A percentile compares a stretch with the other conserved stretches of the same genome.
Conservation (phyloP, 116 monocot genomes). For the Zostera marina region DNA sequence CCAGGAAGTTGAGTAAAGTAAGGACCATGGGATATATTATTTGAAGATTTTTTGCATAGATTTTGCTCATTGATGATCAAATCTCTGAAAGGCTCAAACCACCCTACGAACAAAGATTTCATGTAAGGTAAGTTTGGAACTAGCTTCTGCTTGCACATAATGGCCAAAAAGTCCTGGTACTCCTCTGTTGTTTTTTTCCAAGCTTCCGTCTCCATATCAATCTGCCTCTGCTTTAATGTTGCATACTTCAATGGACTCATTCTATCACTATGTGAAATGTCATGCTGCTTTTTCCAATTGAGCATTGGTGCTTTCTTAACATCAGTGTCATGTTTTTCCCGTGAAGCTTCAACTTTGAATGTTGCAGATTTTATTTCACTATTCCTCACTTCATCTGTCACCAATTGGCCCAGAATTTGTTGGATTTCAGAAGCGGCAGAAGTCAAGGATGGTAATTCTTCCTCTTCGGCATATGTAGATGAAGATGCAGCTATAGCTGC, state of each 20-base stretch:
- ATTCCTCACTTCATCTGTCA: slow-evolving; percentile 3
- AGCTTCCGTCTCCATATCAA: slow-evolving; percentile 83
- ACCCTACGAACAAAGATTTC: slow-evolving; percentile 82
- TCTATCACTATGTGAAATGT: not conserved
- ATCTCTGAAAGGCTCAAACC: slow-evolving; percentile 86
- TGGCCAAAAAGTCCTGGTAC: slow-evolving; percentile 61
- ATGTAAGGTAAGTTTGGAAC: slow-evolving; percentile 87
- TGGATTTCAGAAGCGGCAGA: slow-evolving; percentile 22
- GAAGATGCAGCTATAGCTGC: slow-evolving; percentile 30
- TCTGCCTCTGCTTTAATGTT: slow-evolving; percentile 44
- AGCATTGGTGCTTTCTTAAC: not conserved
- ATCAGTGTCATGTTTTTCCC: not conserved
- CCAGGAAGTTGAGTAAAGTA: slow-evolving; percentile 57
- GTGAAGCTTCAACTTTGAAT: not conserved
- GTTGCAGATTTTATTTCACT: not conserved
- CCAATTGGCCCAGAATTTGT: slow-evolving; percentile 13
- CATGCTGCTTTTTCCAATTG: not conserved
- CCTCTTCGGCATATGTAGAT: slow-evolving; percentile 46
- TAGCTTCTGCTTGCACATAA: slow-evolving; percentile 86
- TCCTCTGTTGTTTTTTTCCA: slow-evolving; percentile 93
- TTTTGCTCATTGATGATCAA: slow-evolving; percentile 51
- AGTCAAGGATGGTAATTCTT: slow-evolving; percentile 1
- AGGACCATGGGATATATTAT: slow-evolving; percentile 16
- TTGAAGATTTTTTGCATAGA: slow-evolving; percentile 18
- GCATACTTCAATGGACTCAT: slow-evolving; percentile 32